Percentiles rank a stretch among this genome's conserved stretches.
These are phyloP conservation scores for Debaryomyces tyrocola DNA, from an alignment of 805 yeast genomes.

Conservation along the genomic window DNA sequence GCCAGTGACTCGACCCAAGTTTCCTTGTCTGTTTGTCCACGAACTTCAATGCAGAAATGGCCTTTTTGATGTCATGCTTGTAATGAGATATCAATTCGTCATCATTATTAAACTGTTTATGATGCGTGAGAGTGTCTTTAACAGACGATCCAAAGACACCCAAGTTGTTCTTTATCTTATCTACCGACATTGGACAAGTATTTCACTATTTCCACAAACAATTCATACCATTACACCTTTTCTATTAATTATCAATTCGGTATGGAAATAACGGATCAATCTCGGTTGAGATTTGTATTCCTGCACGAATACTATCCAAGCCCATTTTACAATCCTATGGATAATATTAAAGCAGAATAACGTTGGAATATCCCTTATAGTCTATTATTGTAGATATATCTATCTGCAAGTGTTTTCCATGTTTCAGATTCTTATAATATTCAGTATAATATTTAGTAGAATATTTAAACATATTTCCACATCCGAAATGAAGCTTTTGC, in stretches of 20 bases:
- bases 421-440: too few species aligned
- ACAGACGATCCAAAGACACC: constrained; percentile 11
- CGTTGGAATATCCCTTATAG: too few species aligned
- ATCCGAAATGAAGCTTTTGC: too few species aligned
- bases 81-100: constrained; percentile 43
- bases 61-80: constrained; percentile 42
- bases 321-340: too few species aligned
- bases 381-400: too few species aligned
- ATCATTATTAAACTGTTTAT: constrained; percentile 24
- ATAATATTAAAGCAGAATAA: too few species aligned
- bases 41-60: constrained; percentile 46
- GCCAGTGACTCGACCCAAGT: constrained; percentile 25
- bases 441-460: too few species aligned
- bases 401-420: too few species aligned
- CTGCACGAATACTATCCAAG: neutral
- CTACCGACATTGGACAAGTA: constrained; percentile 8
- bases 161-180: constrained; percentile 9
- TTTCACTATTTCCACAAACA: neutral
- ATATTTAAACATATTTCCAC: too few species aligned
- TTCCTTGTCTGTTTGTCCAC: constrained; percentile 27
- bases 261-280: neutral
- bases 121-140: constrained; percentile 10
- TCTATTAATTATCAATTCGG: neutral
- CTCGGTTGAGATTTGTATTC: neutral
- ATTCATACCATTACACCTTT: too few species aligned